Evolutionary conservation across 768 basidiomycete species (phyloP), one percentile per base, ranked within the genome.

Genomic region (Udeniomyces megalosporus): DNA sequence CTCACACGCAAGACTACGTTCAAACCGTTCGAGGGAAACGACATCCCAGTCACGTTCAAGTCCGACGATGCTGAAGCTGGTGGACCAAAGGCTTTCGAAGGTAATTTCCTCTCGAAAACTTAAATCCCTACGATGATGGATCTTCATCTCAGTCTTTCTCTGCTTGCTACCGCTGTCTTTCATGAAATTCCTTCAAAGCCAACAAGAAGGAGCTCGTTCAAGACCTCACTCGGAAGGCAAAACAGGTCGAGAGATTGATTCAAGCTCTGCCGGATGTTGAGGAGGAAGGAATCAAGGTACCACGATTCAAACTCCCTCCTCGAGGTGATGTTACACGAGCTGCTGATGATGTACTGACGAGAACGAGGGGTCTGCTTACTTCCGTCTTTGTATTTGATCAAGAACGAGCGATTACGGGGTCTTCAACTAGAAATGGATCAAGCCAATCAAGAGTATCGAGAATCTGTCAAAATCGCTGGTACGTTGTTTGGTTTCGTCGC

Each of bases 231-330:
- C 78, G 82, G 44, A 91, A 92, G 69, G 87, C 88, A 15, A 92
- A 92, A 69, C 87, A 91, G 71, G 80, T 93, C 46, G 85, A 92
- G 68, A 84, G 81, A 68, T 79, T 92, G 52, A 86, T 93, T 55
- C 80, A 84, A 54, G 83, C 82, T 0, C 73, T 93, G 15, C 88
- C 88, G 0, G 81, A 80, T 44, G 84, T 84, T 2, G 88, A 89
- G 70, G 78, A 82, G 2, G 86, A 87, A 69, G 84, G 85, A 69
- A 78, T 78, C 24, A 86, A 88, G 78, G 87, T 82, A 61, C 29
- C 76, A 68, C 5, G 8, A 22, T 22, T 10, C 22, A 24, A 17
- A 24, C 17, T 63, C 4, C 22, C 64, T 4, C 11, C 59, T 48
- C 50, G 24, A 20, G 6, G 10, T 45, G 12, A 7, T 26, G 20